These are phyloP conservation scores for Beta vulgaris DNA, from an alignment of 148 eudicot species.

Conservation along the genomic window DNA sequence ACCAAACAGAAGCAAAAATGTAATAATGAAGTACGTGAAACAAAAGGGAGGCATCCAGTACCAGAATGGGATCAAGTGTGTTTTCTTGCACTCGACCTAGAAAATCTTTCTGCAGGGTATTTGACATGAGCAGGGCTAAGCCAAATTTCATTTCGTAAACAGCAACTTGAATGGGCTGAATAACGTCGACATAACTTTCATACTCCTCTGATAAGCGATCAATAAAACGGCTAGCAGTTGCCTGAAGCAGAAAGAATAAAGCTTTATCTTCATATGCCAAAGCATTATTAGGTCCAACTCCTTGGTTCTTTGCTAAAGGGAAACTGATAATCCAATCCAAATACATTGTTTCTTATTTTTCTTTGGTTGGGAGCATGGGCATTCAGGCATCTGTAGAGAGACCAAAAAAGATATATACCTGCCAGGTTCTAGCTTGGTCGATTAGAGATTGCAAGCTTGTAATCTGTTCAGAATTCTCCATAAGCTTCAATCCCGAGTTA, in stretches of 20 bases:
- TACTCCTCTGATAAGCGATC: constrained; percentile 69
- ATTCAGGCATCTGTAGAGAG: background rate
- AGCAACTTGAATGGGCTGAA: constrained; percentile 90
- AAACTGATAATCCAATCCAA: background rate
- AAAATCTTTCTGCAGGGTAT: constrained; percentile 44
- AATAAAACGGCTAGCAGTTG: constrained; percentile 61
- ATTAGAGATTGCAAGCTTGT: constrained; percentile 27
- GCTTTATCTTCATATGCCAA: background rate
- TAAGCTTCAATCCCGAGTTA: constrained; percentile 26
- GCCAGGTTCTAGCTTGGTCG: constrained; percentile 60
- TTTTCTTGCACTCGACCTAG: constrained; percentile 40
- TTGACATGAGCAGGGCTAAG: constrained; percentile 56
- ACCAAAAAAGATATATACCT: constrained; percentile 42
- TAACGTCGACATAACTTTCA: constrained; percentile 57
- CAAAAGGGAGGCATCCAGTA: constrained; percentile 21
- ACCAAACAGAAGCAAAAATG: background rate
- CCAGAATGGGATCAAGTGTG: constrained; percentile 49
- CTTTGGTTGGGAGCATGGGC: background rate
- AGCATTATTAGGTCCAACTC: background rate
- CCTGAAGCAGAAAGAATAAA: constrained; percentile 42
- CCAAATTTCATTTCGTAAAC: constrained; percentile 91
- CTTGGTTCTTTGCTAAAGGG: background rate
- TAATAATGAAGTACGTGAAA: background rate
- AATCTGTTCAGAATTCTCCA: constrained; percentile 16
- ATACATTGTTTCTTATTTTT: background rate